Conservation (phyloP, 2,329 filamentous ascomycete genomes). For the Monilinia fructigena region DNA sequence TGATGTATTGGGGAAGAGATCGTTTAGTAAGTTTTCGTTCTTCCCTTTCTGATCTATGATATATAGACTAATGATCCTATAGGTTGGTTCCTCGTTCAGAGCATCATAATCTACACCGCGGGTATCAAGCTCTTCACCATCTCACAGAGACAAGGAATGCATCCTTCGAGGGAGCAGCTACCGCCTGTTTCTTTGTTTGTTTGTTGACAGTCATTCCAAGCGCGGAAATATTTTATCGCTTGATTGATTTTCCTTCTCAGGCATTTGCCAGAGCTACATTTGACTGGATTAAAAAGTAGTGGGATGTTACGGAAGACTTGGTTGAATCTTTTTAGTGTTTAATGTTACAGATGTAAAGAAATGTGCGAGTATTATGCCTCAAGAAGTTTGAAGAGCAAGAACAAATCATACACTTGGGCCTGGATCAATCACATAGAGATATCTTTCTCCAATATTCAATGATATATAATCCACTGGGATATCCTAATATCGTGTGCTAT, state of each 20-base stretch:
- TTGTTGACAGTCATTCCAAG: slow-evolving; percentile 17
- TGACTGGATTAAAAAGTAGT: slow-evolving; percentile 22
- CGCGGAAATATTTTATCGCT: slow-evolving; percentile 27
- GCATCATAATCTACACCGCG: slow-evolving; percentile 44
- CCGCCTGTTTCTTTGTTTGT: slow-evolving; percentile 22
- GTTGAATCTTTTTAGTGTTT: background rate
- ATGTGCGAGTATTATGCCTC: no score
- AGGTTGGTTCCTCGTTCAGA: slow-evolving; percentile 46
- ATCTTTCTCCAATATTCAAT: no score
- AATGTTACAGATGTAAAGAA: no score
- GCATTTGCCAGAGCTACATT: slow-evolving; percentile 21
- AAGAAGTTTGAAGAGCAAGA: no score
- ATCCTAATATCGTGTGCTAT: no score
- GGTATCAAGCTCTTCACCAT: slow-evolving; percentile 43
- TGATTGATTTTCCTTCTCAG: slow-evolving; percentile 26
- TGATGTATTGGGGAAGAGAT: slow-evolving; percentile 46
- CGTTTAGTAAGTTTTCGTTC: slow-evolving; percentile 43
- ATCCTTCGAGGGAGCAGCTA: slow-evolving; percentile 11
- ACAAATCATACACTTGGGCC: no score
- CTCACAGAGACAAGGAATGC: slow-evolving; percentile 4
- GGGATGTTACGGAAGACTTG: background rate
- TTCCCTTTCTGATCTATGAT: background rate
- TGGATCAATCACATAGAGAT: no score
- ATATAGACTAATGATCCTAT: background rate
- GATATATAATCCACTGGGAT: no score